These are phyloP conservation scores for Xylaria sp. DNA, from an alignment of 2,329 filamentous ascomycete genomes.

Conservation along the genomic window DNA sequence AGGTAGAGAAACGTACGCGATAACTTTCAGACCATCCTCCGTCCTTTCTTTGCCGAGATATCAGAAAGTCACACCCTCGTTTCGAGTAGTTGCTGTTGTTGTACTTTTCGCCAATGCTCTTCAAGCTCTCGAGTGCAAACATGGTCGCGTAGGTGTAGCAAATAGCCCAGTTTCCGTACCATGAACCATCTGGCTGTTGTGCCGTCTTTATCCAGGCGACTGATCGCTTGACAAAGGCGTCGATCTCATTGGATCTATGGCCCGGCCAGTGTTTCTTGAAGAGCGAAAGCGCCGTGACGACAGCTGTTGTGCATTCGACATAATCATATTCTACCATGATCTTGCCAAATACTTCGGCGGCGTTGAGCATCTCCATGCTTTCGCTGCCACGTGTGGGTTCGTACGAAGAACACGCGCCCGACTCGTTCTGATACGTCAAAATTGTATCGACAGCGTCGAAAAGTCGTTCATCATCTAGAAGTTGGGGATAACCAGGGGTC, in stretches of 20 bases:
- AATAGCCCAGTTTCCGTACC: slow-evolving; percentile 98
- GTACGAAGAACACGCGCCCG: slow-evolving; percentile 90
- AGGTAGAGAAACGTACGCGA: slow-evolving; percentile 58
- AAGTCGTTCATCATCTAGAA: slow-evolving; percentile 80
- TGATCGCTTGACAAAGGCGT: slow-evolving; percentile 75
- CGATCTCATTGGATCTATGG: slow-evolving; percentile 81
- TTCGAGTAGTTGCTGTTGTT: slow-evolving; percentile 75
- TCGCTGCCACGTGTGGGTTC: slow-evolving; percentile 83
- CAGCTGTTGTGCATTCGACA: slow-evolving; percentile 95
- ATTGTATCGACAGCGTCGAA: slow-evolving; percentile 91
- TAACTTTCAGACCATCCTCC: slow-evolving; percentile 99
- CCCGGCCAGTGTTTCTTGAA: slow-evolving; percentile 84
- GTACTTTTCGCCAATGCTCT: slow-evolving; percentile 84
- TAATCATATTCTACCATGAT: slow-evolving; percentile 99
- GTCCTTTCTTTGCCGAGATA: slow-evolving; percentile 85
- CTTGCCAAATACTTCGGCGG: slow-evolving; percentile 92
- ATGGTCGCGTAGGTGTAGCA: slow-evolving; percentile 98
- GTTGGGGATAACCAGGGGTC: slow-evolving; percentile 75
- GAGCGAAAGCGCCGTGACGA: slow-evolving; percentile 84
- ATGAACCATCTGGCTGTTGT: slow-evolving; percentile 85
- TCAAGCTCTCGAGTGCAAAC: slow-evolving; percentile 92
- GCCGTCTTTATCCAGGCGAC: slow-evolving; percentile 83
- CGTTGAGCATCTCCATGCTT: slow-evolving; percentile 86
- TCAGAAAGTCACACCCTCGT: slow-evolving; percentile 84
- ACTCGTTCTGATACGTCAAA: slow-evolving; percentile 87